Evolutionary conservation across 352 stramenopile genomes (phyloP).

Genomic region (Globisporangium radiosum): DNA sequence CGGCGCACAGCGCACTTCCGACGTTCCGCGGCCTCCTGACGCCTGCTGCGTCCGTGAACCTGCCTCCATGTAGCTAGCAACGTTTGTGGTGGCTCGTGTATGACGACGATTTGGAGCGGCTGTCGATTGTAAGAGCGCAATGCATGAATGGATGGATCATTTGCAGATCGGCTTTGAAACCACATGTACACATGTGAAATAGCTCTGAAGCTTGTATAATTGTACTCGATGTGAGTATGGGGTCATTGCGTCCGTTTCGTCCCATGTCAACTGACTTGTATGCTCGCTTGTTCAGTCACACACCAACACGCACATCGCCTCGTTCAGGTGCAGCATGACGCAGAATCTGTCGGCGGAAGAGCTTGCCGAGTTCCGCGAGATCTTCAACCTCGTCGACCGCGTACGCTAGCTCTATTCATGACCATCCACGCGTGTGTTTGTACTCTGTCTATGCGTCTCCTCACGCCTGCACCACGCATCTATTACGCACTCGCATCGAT

Average conservation of each 20-base stretch:
- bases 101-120: no score
- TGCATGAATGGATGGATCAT: neutral
- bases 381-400: conserved; percentile 93
- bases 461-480: neutral
- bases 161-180: no score
- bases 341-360: conserved; percentile 73
- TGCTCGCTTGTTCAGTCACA: neutral
- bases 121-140: neutral
- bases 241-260: neutral
- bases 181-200: no score
- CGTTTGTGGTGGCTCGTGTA: no score
- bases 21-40: conserved; percentile 3
- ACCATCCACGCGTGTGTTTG: neutral
- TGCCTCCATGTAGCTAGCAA: conserved; percentile 7
- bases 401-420: conserved; percentile 16
- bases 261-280: no score
- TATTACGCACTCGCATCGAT: neutral
- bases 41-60: neutral
- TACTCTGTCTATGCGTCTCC: neutral
- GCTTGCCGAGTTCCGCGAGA: conserved; percentile 90
- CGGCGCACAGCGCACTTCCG: neutral
- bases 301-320: neutral
- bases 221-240: neutral
- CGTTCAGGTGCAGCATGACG: conserved; percentile 24
- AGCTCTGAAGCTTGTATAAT: no score